Base-by-base conservation (phyloP, 345 rosid species). In the Citrus glauca region DNA sequence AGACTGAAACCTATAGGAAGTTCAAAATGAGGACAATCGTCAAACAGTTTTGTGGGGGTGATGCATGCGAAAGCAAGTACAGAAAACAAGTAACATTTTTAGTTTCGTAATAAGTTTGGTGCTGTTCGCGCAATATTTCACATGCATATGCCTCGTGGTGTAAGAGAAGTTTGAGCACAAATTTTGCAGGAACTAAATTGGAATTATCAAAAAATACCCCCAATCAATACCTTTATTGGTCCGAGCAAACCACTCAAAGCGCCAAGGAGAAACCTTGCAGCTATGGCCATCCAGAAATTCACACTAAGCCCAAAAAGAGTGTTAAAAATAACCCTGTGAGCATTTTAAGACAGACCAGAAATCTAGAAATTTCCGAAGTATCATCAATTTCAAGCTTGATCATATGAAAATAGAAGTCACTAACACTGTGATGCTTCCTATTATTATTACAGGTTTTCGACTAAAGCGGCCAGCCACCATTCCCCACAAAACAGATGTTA, bases 251-350 rank as follows among this genome's bases (percentile, higher is more conserved):
- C 33, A 32, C 2, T 32, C 33, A 32, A 32, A 32, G 33, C 33
- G 5, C 98, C 33, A 32, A 32, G 33, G 33, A 32, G 33, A 32
- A 8, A 38, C 88, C 98, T 88, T 61, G 88, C 87, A 60, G 72
- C 32, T 35, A 95, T 74, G 27, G 98, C 99, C 99, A 95, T 95
- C 98, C 94, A 92, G 76, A 92, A 91, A 69, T 88, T 95, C 50
- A 86, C 56, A 79, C 98, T 94, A 66, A 95, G 89, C 66, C 98
- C 98, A 83, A 92, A 92, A 10, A 95, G 87, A 68, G 94, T 86
- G 85, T 92, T 94, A 87, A 91, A 94, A 90, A n/a, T 5, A 25
- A 69, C 90, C 84, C 98, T 94, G 95, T 2, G 9, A 72, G 37
- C 68, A 75, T 50, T 53, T 76, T 33, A 76, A 37, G 17, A 22